These are phyloP conservation scores for Cytospora mali DNA, from an alignment of 2,329 filamentous ascomycete genomes.

Conservation along the genomic window DNA sequence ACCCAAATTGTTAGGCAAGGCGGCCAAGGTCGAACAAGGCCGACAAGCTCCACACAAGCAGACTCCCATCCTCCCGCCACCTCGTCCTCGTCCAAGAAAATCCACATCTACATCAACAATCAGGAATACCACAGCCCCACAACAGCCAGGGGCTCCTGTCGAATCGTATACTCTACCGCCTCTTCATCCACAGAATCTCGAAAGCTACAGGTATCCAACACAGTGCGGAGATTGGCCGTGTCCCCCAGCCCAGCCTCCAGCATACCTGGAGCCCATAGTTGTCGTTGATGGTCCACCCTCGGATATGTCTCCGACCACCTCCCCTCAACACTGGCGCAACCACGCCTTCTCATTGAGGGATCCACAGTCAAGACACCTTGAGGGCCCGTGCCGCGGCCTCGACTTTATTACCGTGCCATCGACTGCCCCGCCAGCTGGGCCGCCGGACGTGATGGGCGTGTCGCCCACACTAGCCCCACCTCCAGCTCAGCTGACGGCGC, in stretches of 20 bases:
- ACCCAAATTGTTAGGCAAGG: neutral
- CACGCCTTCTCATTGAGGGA: slow-evolving; percentile 17
- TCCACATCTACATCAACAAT: neutral
- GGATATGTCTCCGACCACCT: slow-evolving; percentile 25
- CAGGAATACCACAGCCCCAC: neutral
- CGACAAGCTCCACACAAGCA: neutral
- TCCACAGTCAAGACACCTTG: slow-evolving; percentile 7
- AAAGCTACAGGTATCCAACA: neutral
- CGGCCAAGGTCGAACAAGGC: slow-evolving; percentile 3
- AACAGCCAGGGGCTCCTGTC: neutral
- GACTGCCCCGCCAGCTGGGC: neutral
- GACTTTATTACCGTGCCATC: slow-evolving; percentile 13
- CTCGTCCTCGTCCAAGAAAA: slow-evolving; percentile 1
- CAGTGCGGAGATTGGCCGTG: neutral
- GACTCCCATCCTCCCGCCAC: slow-evolving; percentile 3
- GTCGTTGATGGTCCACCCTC: slow-evolving; percentile 22
- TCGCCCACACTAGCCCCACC: neutral
- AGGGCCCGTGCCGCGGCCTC: slow-evolving; percentile 18
- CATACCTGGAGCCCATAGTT: slow-evolving; percentile 20
- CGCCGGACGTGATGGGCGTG: neutral
- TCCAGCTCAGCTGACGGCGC: slow-evolving; percentile 12
- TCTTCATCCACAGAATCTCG: slow-evolving; percentile 12
- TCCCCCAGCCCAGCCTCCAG: slow-evolving; percentile 12
- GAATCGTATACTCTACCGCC: slow-evolving; percentile 6
- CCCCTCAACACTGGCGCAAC: slow-evolving; percentile 21